phyloP scores from a whole-genome alignment of 2,329 filamentous ascomycete genomes.

The Fusarium humuli region DNA sequence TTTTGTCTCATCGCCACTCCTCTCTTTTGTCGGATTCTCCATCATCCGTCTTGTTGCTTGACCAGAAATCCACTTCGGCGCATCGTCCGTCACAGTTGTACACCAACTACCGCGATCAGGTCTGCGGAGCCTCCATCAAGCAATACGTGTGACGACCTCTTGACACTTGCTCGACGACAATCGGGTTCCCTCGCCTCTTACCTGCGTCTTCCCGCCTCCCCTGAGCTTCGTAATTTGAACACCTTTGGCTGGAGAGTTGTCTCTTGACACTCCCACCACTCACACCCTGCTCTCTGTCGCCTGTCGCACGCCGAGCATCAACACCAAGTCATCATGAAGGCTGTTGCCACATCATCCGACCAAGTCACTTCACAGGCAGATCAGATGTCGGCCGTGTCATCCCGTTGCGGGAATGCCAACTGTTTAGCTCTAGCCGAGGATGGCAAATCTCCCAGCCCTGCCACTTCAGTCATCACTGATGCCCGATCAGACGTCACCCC shows the following conservation, averaged over 20 bases:
- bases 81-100: slow-evolving; percentile 25
- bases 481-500: slow-evolving; percentile 45
- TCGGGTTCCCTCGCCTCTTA: slow-evolving; percentile 26
- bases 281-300: slow-evolving; percentile 30
- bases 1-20: slow-evolving; percentile 28
- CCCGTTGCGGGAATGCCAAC: slow-evolving; percentile 23
- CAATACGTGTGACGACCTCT: slow-evolving; percentile 36
- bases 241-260: slow-evolving; percentile 7
- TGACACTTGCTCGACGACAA: slow-evolving; percentile 32
- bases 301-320: slow-evolving; percentile 35
- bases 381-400: slow-evolving; percentile 47
- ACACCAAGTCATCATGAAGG: slow-evolving; percentile 37
- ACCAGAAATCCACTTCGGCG: slow-evolving; percentile 24
- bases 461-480: slow-evolving; percentile 44
- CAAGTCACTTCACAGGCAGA: slow-evolving; percentile 52
- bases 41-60: slow-evolving; percentile 13
- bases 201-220: slow-evolving; percentile 17
- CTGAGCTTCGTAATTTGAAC: slow-evolving; percentile 14
- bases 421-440: slow-evolving; percentile 24
- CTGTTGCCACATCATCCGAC: slow-evolving; percentile 47
- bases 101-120: slow-evolving; percentile 22
- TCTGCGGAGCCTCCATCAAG: slow-evolving; percentile 35
- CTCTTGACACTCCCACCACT: slow-evolving; percentile 28
- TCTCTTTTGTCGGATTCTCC: slow-evolving; percentile 10
- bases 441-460: slow-evolving; percentile 35